phyloP scores from a whole-genome alignment of 2,329 filamentous ascomycete species.

The Trichoderma breve region DNA sequence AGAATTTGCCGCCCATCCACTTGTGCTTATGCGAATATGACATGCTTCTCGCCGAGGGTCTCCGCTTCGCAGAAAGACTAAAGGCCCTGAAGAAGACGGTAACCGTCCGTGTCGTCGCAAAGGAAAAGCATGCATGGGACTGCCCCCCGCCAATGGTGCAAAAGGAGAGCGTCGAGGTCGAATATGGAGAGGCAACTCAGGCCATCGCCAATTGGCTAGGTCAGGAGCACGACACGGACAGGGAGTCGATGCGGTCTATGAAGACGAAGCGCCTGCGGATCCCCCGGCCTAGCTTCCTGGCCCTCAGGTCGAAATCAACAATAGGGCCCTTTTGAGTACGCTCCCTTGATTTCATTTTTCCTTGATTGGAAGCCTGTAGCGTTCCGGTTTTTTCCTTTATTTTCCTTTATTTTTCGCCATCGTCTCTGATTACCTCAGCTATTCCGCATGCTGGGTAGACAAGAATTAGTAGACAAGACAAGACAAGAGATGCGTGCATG shows the following conservation, averaged over 20 bases:
- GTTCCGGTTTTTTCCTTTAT: background rate
- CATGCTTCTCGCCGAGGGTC: conserved; percentile 61
- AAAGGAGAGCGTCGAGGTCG: conserved; percentile 44
- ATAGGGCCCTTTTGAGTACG: conserved; percentile 23
- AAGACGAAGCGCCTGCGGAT: conserved; percentile 34
- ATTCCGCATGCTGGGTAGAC: background rate
- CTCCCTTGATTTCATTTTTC: background rate
- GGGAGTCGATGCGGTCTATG: conserved; percentile 37
- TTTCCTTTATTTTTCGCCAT: background rate
- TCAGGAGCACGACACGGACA: conserved; percentile 38
- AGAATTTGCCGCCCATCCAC: conserved; percentile 53
- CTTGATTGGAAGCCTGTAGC: background rate
- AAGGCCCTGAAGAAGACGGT: conserved; percentile 34
- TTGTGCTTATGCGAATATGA: conserved; percentile 64
- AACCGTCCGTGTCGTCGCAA: conserved; percentile 43
- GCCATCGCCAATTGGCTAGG: conserved; percentile 43
- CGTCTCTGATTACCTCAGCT: background rate
- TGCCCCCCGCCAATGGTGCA: conserved; percentile 45
- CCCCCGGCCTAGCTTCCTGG: conserved; percentile 31
- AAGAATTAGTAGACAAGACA: conserved; percentile 3
- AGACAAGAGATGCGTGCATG: background rate
- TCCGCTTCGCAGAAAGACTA: conserved; percentile 60
- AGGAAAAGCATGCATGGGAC: conserved; percentile 50
- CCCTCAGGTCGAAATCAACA: conserved; percentile 35
- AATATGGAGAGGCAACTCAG: conserved; percentile 45